Conservation (phyloP, 495 filamentous ascomycete genomes). For the Jackrogersella minutella region DNA sequence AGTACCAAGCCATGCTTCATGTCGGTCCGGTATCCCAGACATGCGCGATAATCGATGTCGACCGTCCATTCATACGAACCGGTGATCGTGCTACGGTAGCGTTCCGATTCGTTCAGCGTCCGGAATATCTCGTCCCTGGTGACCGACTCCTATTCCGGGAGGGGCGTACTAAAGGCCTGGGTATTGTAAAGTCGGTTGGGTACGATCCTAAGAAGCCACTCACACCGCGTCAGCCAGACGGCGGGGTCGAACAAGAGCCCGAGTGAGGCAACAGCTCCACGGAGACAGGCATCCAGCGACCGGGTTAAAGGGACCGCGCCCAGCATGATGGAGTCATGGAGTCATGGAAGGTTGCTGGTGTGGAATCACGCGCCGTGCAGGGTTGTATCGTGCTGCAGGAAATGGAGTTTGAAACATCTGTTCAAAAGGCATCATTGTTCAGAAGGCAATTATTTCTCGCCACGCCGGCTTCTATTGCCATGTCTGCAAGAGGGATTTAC, state of each 20-base stretch:
- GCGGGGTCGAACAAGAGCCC: constrained; percentile 21
- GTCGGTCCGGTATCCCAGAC: constrained; percentile 96
- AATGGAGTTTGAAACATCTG: not conserved
- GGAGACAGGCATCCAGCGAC: constrained; percentile 18
- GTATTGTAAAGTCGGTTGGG: constrained; percentile 90
- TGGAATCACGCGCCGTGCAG: not conserved
- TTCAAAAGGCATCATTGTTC: too few relatives aligned
- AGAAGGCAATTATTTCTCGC: not conserved
- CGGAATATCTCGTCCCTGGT: constrained; percentile 88
- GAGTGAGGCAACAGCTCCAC: constrained; percentile 23
- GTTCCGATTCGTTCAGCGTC: constrained; percentile 94
- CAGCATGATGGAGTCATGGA: too few relatives aligned
- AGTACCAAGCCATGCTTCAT: constrained; percentile 98
- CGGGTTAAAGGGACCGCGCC: constrained; percentile 15
- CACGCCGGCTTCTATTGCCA: not conserved
- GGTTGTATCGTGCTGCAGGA: not conserved
- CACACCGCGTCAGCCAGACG: constrained; percentile 38
- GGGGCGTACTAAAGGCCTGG: constrained; percentile 92
- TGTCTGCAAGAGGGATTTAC: not conserved
- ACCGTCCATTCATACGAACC: constrained; percentile 93
- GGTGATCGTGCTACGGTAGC: constrained; percentile 92
- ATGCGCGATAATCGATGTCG: constrained; percentile 96
- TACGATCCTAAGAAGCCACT: constrained; percentile 71
- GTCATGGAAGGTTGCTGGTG: not conserved
- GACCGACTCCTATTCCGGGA: constrained; percentile 94